Conservation (phyloP, 257 asterid species). For the Plectranthus barbatus region DNA sequence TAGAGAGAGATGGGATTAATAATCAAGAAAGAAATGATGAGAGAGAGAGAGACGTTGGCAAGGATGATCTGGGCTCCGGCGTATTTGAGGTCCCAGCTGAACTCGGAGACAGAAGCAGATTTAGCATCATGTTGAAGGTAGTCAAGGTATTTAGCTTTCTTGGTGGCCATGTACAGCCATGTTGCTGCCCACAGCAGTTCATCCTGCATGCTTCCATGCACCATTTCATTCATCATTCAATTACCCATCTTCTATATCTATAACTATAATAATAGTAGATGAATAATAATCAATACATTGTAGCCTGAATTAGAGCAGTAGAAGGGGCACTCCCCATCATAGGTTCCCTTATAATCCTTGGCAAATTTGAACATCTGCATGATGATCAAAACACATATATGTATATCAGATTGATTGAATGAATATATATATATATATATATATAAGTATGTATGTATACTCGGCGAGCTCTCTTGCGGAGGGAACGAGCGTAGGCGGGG, state of each 20-base stretch:
- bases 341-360: constrained; percentile 53
- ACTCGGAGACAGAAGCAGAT: constrained; percentile 56
- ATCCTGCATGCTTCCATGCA: too few species aligned
- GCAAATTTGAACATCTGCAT: constrained; percentile 63
- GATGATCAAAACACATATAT: background rate
- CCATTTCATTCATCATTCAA: too few species aligned
- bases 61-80: constrained; percentile 77
- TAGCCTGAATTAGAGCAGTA: constrained; percentile 84
- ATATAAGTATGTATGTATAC: too few species aligned
- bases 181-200: constrained; percentile 91
- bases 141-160: constrained; percentile 33
- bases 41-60: constrained; percentile 42
- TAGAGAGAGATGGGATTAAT: too few species aligned
- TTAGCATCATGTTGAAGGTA: constrained; percentile 49
- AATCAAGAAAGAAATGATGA: background rate
- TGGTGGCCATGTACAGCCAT: constrained; percentile 66
- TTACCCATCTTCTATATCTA: too few species aligned
- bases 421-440: too few species aligned
- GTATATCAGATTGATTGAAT: too few species aligned
- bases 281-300: too few species aligned
- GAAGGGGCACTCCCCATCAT: constrained; percentile 88
- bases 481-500: constrained; percentile 33
- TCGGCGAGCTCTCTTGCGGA: constrained; percentile 31
- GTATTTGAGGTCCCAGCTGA: constrained; percentile 82
- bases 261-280: too few species aligned